Conservation (phyloP, 345 rosid species). For the Syzygium aqueum region DNA sequence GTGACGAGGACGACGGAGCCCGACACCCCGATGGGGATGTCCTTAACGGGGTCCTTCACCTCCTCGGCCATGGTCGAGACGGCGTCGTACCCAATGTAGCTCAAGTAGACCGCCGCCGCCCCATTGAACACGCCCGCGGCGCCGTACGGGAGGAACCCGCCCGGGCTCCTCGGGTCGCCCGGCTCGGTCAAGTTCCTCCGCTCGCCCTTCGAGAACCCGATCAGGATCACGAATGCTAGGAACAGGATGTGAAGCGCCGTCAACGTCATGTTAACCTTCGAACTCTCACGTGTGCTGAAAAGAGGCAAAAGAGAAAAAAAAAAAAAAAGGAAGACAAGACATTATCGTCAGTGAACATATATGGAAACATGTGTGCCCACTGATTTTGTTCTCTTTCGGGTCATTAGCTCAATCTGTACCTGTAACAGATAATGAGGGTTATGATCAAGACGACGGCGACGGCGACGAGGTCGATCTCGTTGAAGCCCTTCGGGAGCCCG, state of each 20-base stretch:
- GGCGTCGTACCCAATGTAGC: constrained; percentile 95
- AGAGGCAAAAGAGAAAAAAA: not conserved
- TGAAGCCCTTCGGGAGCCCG: constrained; percentile 60
- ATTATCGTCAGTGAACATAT: not conserved
- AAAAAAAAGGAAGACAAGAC: not conserved
- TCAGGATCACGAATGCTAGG: constrained; percentile 59
- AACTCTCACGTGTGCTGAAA: constrained; percentile 64
- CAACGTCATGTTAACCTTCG: constrained; percentile 64
- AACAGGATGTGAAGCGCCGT: constrained; percentile 69
- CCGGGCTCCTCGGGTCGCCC: constrained; percentile 31
- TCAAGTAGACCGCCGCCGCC: constrained; percentile 73
- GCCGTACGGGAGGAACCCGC: constrained; percentile 75
- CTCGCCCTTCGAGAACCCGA: constrained; percentile 72
- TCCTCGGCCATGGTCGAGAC: constrained; percentile 97
- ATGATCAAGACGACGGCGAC: constrained; percentile 39
- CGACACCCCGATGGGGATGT: constrained; percentile 82
- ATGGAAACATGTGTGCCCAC: not conserved
- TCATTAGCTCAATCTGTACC: constrained; percentile 9
- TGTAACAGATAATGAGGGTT: constrained; percentile 65
- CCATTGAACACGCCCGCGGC: constrained; percentile 69
- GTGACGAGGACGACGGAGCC: constrained; percentile 81
- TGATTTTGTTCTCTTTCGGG: not conserved
- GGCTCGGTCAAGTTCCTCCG: constrained; percentile 49
- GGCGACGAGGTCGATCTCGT: constrained; percentile 66
- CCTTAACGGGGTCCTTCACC: constrained; percentile 66